Evolutionary conservation across 805 yeast genomes (phyloP).

Genomic region (Nakazawaea pomicola): DNA sequence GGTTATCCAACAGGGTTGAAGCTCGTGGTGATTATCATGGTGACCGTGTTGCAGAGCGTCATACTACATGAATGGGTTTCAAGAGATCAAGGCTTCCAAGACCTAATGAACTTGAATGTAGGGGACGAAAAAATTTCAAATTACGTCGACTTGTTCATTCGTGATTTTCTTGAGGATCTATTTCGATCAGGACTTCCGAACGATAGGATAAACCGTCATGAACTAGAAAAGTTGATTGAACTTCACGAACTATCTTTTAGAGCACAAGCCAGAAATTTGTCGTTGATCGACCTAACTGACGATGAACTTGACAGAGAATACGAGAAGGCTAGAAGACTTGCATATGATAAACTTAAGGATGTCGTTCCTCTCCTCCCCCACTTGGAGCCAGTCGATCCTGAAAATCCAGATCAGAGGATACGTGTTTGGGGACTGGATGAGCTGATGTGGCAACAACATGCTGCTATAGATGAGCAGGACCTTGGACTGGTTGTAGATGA

Average conservation of each 20-base stretch:
- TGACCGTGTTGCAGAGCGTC: constrained; percentile 41
- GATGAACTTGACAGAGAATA: constrained; percentile 7
- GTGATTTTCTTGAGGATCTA: not conserved
- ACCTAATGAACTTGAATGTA: constrained; percentile 50
- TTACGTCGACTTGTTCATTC: constrained; percentile 4
- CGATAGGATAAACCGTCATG: constrained; percentile 19
- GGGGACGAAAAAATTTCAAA: constrained; percentile 42
- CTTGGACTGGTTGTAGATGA: constrained; percentile 3
- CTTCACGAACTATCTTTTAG: constrained; percentile 4
- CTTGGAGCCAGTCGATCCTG: constrained; percentile 8
- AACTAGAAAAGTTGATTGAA: constrained; percentile 1
- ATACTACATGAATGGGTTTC: constrained; percentile 68
- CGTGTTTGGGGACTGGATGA: constrained; percentile 17
- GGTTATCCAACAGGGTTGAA: constrained; percentile 34
- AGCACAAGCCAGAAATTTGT: constrained; percentile 1
- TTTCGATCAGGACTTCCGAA: constrained; percentile 24
- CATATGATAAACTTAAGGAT: constrained; percentile 1
- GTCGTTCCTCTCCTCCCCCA: constrained; percentile 1
- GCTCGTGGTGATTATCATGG: constrained; percentile 34
- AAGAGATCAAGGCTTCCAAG: constrained; percentile 62
- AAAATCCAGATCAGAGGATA: constrained; percentile 14
- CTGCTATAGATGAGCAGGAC: constrained; percentile 17
- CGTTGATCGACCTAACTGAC: constrained; percentile 2
- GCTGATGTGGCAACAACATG: too few species aligned
- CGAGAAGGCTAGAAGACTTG: not conserved